Base-by-base conservation (phyloP, 1,284 basidiomycete genomes). In the Apiotrichum mycotoxinovorans region DNA sequence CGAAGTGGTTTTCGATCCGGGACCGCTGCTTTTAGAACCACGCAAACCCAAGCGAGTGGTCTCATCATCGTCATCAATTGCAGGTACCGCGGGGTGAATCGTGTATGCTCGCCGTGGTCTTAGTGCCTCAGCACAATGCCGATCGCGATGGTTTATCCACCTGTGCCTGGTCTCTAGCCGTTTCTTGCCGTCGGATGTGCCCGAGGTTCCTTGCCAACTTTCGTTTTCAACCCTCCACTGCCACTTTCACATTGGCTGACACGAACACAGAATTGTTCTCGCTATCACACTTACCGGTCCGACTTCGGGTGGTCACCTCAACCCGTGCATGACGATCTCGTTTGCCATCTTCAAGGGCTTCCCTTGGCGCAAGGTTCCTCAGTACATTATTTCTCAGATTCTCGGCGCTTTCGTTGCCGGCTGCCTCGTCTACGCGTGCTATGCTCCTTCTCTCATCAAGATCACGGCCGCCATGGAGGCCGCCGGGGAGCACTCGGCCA, bases 331-430 rank as follows among this genome's bases (percentile, higher is more conserved):
- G 1, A 69, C 69, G 1, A 51, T 70, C 40, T 44, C 62, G 10
- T 59, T 66, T 20, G 62, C 66, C 7, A 27, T 63, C 42, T 67
- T 64, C 46, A 60, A 64, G 42, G 63, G 63, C 15, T 72, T 73
- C 58, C 70, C 72, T 2, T 71, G 69, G 69, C 58, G 63, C 49
- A 72, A 71, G 57, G 66, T 62, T 0, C 70, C 69, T 2, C 65
- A 58, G 10, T 73, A 72, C 61, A 54, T 66, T 27, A 4, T 70
- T 14, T 66, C 68, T 1, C 72, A 73, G 56, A 40, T 71, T 8
- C 25, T 67, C 12, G 71, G 71, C 25, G 69, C 63, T n/a, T 55
- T 61, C 22, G 7, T 55, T 30, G 60, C 35, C 23, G 42, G 49
- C 1, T 20, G 48, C 14, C 3, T 52, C 12, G 53, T 57, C 7